Base-by-base conservation (phyloP, 768 basidiomycete genomes). In the Russula dissimulans region DNA sequence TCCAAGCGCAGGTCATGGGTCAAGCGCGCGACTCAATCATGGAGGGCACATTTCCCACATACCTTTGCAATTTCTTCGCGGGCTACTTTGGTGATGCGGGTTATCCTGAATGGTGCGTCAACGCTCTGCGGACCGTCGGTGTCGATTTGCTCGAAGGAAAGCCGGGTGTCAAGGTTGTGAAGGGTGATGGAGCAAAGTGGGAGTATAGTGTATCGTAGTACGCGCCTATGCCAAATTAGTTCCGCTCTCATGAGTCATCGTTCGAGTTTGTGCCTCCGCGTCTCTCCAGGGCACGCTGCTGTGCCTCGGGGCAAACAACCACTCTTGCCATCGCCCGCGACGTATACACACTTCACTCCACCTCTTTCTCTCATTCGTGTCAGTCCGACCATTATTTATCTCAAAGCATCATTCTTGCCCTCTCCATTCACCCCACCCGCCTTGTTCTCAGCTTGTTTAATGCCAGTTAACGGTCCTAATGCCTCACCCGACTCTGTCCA, bases 1-100 rank as follows among this genome's bases (percentile, higher is more conserved):
- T 92, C 74, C 89, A 93, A 75, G 91, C 91, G 17, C 84, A 82
- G 64, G 75, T 95, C 10, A 91, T 95, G 89, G 88, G 89, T n/a
- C 77, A 81, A 32, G 89, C 87, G 44, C 78, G 92, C 56, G 81
- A 88, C 66, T 88, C 92, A 3, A 94, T 95, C 65, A 69, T 92
- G 59, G 78, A 79, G 34, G 89, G 85, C 41, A 81, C 75, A 11
- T 95, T 91, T 71, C 93, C 92, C 1, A 76, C 80, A 53, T 95
- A 89, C 69, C 77, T 95, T 32, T 77, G 78, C 54, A 73, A 72
- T 7, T 95, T 94, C 73, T 95, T 95, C 71, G 78, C 76, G 38
- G 74, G 76, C 46, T 95, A 93, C 70, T 95, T 90, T 67, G 85
- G 81, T 7, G 77, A 82, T 57, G 73, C 76, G n/a, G 87, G 86